Evolutionary conservation across 768 basidiomycete genomes (phyloP).

Genomic region (Pluteus cervinus): DNA sequence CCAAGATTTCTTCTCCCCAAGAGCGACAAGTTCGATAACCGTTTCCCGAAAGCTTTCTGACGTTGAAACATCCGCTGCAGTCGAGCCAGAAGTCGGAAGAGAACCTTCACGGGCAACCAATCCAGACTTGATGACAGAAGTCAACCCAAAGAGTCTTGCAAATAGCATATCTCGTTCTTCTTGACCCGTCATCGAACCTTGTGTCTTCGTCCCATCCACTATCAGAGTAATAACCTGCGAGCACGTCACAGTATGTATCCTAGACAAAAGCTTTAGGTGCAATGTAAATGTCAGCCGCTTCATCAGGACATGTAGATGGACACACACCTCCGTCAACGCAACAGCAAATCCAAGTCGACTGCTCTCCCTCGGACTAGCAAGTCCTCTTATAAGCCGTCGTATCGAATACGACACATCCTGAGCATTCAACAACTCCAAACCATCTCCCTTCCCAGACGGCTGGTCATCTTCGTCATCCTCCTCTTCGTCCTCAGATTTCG

Average conservation of each 20-base stretch:
- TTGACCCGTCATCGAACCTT: slow-evolving; percentile 78
- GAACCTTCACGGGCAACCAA: slow-evolving; percentile 62
- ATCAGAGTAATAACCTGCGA: slow-evolving; percentile 73
- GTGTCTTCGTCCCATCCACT: slow-evolving; percentile 60
- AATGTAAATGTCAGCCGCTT: slow-evolving; percentile 6
- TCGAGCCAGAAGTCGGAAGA: slow-evolving; percentile 46
- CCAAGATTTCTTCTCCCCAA: slow-evolving; percentile 88
- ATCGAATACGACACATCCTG: slow-evolving; percentile 93
- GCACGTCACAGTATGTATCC: slow-evolving; percentile 73
- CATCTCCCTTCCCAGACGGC: slow-evolving; percentile 30
- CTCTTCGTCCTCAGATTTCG: slow-evolving; percentile 40
- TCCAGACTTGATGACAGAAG: slow-evolving; percentile 79
- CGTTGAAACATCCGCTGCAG: slow-evolving; percentile 49
- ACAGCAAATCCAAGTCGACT: slow-evolving; percentile 95
- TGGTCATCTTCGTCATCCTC: slow-evolving; percentile 42
- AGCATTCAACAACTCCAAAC: slow-evolving; percentile 65
- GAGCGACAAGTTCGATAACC: slow-evolving; percentile 50
- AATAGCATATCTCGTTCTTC: slow-evolving; percentile 93
- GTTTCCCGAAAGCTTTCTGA: slow-evolving; percentile 52
- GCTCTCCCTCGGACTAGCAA: slow-evolving; percentile 90
- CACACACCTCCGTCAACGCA: slow-evolving; percentile 80
- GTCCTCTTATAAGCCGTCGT: slow-evolving; percentile 76
- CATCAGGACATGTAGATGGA: slow-evolving; percentile 6
- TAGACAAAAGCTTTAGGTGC: slow-evolving; percentile 62
- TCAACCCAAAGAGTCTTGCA: slow-evolving; percentile 87